phyloP scores from a whole-genome alignment of 805 yeast species.

The Myxozyma melibiosi region DNA sequence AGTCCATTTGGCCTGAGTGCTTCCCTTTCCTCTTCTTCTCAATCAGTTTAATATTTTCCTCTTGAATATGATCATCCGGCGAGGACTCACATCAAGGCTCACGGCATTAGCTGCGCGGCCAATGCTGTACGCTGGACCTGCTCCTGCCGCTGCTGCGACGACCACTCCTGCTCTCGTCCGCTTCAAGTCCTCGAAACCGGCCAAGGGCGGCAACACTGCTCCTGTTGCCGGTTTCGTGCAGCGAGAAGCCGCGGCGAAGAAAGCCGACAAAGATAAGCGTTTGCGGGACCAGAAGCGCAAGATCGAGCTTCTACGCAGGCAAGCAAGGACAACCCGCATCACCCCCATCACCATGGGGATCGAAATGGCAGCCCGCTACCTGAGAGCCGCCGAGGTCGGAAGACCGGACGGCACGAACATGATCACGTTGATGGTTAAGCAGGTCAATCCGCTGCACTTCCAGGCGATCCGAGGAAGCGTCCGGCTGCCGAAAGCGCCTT shows the following conservation, averaged over 20 bases:
- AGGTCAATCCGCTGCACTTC: conserved; percentile 76
- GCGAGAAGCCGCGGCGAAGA: conserved; percentile 4
- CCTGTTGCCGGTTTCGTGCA: not conserved
- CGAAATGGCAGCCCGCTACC: conserved; percentile 64
- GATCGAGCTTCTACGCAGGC: conserved; percentile 37
- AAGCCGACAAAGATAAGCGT: conserved; percentile 36
- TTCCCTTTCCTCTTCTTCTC: too few species aligned
- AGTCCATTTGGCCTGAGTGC: too few species aligned
- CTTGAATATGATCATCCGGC: conserved; percentile 12
- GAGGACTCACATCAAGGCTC: not conserved
- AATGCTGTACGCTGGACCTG: not conserved
- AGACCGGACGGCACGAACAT: conserved; percentile 71
- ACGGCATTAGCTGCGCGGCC: not conserved
- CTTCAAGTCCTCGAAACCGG: conserved; percentile 1
- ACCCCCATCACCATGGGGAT: conserved; percentile 67
- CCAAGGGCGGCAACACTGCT: not conserved
- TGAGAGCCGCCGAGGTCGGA: conserved; percentile 92
- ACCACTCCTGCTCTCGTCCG: not conserved
- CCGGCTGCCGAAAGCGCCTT: conserved; percentile 70
- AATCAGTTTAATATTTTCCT: not conserved
- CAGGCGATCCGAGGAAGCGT: conserved; percentile 73
- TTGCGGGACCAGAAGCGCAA: conserved; percentile 37
- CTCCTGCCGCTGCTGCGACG: too few species aligned
- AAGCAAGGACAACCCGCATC: conserved; percentile 50
- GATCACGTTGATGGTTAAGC: conserved; percentile 62